These are phyloP conservation scores for Pyricularia pennisetigena DNA, from an alignment of 2,329 filamentous ascomycete species.

Conservation along the genomic window DNA sequence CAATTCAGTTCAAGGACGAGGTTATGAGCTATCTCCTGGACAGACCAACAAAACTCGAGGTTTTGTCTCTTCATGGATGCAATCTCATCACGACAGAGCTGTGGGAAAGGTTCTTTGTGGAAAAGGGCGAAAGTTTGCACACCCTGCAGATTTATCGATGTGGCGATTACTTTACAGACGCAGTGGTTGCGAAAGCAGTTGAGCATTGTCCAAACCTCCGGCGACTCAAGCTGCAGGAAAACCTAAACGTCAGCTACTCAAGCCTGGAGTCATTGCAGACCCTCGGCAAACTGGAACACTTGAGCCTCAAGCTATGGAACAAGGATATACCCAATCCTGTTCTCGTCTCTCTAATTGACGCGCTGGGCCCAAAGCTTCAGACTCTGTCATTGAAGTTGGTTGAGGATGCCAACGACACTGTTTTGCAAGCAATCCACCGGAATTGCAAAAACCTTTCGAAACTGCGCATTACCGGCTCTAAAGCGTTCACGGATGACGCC, in stretches of 20 bases:
- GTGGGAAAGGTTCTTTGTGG: constrained; percentile 62
- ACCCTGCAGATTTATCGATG: constrained; percentile 64
- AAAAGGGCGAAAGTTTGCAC: constrained; percentile 55
- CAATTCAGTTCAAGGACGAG: constrained; percentile 83
- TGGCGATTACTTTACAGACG: constrained; percentile 75
- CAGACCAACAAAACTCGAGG: constrained; percentile 58
- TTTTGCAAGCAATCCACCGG: constrained; percentile 62
- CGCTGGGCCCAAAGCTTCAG: constrained; percentile 55
- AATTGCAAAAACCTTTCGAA: constrained; percentile 62
- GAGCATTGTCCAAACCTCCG: constrained; percentile 56
- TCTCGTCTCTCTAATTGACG: constrained; percentile 50
- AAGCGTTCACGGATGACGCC: constrained; percentile 63
- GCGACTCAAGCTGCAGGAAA: constrained; percentile 73
- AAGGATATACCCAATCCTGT: constrained; percentile 43
- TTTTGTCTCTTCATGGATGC: constrained; percentile 70
- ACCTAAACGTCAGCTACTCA: constrained; percentile 59
- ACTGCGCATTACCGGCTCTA: constrained; percentile 72
- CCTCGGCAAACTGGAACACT: constrained; percentile 56
- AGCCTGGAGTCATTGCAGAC: constrained; percentile 56
- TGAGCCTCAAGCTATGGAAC: constrained; percentile 58
- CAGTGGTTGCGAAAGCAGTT: constrained; percentile 52
- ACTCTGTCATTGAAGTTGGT: constrained; percentile 72
- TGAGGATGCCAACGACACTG: constrained; percentile 52
- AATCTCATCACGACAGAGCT: constrained; percentile 71
- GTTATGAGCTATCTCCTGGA: constrained; percentile 74